Evolutionary conservation across 371 early-diverging fungal species (phyloP), one percentile per base, ranked within the genome.

Genomic region (Mycotypha africana): DNA sequence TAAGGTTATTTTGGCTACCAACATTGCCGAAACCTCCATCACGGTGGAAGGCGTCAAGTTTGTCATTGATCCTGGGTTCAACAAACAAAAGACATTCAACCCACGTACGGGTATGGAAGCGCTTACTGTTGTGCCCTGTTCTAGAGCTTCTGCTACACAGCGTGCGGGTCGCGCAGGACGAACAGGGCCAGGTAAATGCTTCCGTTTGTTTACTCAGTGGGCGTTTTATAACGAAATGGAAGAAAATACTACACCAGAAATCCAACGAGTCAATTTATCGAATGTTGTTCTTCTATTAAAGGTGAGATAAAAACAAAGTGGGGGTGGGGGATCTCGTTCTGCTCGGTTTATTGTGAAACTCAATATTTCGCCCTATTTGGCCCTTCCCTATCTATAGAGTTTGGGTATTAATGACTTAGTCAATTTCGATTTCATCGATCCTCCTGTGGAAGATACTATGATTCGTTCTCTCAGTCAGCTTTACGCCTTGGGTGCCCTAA

Each of bases 11-110:
- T 66, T 99, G 22, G 92, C 98, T 6, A 99, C 99, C 19, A 99
- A 99, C 65, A 99, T 99, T 71, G 99, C 99, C 17, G 99, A 99
- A 63, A 99, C 99, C 0, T 96, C 97, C 3, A 89, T 99, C 49
- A 99, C 99, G 1, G 98, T 99, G 42, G 94, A 96, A 58, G 92
- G 93, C 44, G 77, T 89, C 15, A 57, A 81, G 3, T 89, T 67
- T 69, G 92, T 89, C 31, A 87, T 90, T 49, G 91, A 88, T 57
- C 85, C 95, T 6, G 99, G 99, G 2, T 94, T 98, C 66, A 79
- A 79, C 42, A 99, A 99, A 72, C 92, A 93, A 68, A 94, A 96
- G 55, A 82, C 82, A 24, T 95, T 88, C 62, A 94, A 93, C 49
- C 95, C 99, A 32, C 78, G 84, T 55, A 88, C 93, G 4, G 94